Conservation (phyloP, 148 eudicot genomes). For the Rhododendron simsii region DNA sequence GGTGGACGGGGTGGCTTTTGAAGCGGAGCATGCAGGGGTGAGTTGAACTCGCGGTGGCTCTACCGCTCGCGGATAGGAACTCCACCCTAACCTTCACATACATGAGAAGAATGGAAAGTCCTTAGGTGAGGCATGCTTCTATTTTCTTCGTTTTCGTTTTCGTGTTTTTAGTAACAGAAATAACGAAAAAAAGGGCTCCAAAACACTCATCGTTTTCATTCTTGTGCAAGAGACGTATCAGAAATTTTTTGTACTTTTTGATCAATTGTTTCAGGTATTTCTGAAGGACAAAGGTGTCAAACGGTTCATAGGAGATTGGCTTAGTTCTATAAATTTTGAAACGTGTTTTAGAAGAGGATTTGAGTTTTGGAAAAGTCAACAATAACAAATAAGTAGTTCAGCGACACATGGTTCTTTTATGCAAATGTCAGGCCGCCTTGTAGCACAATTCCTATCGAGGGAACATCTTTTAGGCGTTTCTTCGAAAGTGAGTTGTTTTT, state of each 20-base stretch:
- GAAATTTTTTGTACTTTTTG: neutral
- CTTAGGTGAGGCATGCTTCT: neutral
- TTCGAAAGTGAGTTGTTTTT: neutral
- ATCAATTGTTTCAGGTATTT: too few relatives aligned
- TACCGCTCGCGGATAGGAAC: conserved; percentile 25
- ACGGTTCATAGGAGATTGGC: too few relatives aligned
- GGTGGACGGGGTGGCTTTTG: conserved; percentile 28
- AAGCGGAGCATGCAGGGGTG: conserved; percentile 37
- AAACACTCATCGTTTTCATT: neutral
- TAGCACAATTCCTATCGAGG: neutral
- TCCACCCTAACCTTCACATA: conserved; percentile 40
- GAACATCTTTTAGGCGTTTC: neutral
- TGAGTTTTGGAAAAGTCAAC: neutral
- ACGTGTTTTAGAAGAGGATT: too few relatives aligned
- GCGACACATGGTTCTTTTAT: too few relatives aligned
- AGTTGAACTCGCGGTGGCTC: conserved; percentile 24
- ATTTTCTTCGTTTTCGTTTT: neutral
- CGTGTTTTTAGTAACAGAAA: neutral
- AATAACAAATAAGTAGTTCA: too few relatives aligned
- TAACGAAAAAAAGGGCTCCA: neutral
- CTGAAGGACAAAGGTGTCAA: neutral
- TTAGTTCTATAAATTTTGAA: too few relatives aligned
- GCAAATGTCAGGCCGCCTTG: neutral
- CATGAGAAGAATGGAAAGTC: neutral
- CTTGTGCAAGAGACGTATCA: neutral